Evolutionary conservation across 306 rosid genomes (phyloP), one percentile per base, ranked within the genome.

Genomic region (Cucurbita moschata): DNA sequence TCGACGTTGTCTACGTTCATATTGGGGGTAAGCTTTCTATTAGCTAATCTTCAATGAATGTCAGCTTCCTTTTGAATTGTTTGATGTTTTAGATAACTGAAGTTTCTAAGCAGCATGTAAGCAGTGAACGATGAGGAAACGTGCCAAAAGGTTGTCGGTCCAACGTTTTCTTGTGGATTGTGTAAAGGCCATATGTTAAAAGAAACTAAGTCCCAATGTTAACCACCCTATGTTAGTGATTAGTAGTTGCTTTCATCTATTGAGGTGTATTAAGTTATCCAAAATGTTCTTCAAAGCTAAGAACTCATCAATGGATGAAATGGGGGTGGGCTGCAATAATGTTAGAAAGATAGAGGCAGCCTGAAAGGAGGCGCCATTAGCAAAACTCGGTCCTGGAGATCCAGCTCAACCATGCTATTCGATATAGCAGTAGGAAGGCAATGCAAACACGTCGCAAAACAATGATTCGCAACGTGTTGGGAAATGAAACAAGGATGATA

Each of bases 11-110:
- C 87, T 52, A 76, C 76, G 18, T 86, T 84, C 72, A 67, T 77
- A 21, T 74, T 86, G 77, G 90, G 90, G 90, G 90, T 86, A 86
- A 72, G 78, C 26, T 74, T 74, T 74, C 58, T 46, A 46, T 26
- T 56, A 55, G n/a, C 75, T 26, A 47, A 37, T 72, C 30, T 46
- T 46, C 1, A 43, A 43, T 43, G 47, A 43, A 43, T 43, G 47
- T 7, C 47, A 7, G 47, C 47, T 43, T 8, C 47, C 47, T 43
- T 43, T 43, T 10, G 8, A 7, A 43, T 43, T 43, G 8, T 10
- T 43, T 8, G 30, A 61, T 16, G 50, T 63, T 38, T 62, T 39
- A 62, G 69, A 16, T 38, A 38, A 38, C 11, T 62, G 26, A 62
- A 38, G 26, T 62, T 62, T 7, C 39, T 16, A 10, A 62, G 44